phyloP scores from a whole-genome alignment of 768 basidiomycete genomes.

The Boletus pseudo-olivaceus region DNA sequence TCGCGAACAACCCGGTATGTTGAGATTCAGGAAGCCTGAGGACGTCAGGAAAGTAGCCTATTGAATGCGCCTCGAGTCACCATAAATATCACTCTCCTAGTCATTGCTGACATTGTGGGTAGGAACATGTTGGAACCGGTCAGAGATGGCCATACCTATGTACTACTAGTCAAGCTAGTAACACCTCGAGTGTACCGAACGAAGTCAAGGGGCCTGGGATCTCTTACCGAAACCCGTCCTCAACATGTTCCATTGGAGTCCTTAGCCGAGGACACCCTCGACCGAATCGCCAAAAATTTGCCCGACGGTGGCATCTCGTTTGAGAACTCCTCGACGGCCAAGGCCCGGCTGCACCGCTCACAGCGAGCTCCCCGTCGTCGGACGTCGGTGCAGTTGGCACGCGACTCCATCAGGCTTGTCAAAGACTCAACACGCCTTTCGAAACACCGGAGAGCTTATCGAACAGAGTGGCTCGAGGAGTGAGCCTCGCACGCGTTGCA shows the following conservation, averaged over 20 bases:
- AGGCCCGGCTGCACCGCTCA: not conserved
- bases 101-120: not conserved
- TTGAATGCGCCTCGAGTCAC: not conserved
- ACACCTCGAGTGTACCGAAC: too few relatives aligned
- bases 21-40: too few relatives aligned
- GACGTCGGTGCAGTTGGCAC: conserved; percentile 18
- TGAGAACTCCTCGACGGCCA: conserved; percentile 21
- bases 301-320: conserved; percentile 24
- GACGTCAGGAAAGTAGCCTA: not conserved
- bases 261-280: not conserved
- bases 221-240: too few relatives aligned
- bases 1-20: not conserved
- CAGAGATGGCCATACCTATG: not conserved
- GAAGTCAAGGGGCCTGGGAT: not conserved
- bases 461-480: conserved; percentile 39
- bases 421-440: conserved; percentile 41
- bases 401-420: conserved; percentile 41
- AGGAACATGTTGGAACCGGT: not conserved
- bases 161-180: too few relatives aligned
- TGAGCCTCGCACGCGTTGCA: conserved; percentile 21
- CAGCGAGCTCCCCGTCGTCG: not conserved
- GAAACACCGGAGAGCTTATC: conserved; percentile 43
- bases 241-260: too few relatives aligned
- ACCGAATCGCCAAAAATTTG: conserved; percentile 27
- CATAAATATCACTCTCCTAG: too few relatives aligned